phyloP scores from a whole-genome alignment of 2,329 filamentous ascomycete species.

The Aspergillus candidus region DNA sequence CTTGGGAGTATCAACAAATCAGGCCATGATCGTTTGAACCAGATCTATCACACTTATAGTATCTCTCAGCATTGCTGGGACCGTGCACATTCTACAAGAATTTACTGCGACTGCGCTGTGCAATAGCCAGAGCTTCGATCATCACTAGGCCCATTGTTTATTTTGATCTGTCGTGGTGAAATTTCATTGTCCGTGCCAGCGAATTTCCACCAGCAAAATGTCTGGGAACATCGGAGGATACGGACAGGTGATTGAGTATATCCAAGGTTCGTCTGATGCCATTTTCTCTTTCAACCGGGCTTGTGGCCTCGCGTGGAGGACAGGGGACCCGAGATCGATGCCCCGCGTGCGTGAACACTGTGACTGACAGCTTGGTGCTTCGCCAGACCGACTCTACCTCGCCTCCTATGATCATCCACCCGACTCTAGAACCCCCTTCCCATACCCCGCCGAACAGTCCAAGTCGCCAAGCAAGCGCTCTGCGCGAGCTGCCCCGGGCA shows the following conservation, averaged over 20 bases:
- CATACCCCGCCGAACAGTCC: conserved; percentile 59
- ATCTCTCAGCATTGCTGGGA: too few relatives aligned
- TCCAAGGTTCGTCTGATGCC: conserved; percentile 64
- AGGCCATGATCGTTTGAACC: conserved; percentile 27
- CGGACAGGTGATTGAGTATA: conserved; percentile 92
- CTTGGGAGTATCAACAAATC: conserved; percentile 10
- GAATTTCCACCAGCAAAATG: conserved; percentile 33
- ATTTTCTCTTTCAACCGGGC: background rate
- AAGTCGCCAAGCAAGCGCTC: conserved; percentile 72
- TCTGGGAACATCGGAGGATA: conserved; percentile 55
- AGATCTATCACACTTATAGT: conserved; percentile 7
- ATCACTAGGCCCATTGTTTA: background rate
- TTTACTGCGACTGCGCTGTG: too few relatives aligned
- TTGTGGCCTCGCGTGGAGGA: background rate
- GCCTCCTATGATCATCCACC: conserved; percentile 83
- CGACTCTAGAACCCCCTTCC: conserved; percentile 75
- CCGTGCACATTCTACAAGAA: too few relatives aligned
- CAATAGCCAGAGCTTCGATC: too few relatives aligned
- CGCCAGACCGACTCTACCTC: conserved; percentile 82
- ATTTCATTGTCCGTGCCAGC: conserved; percentile 10
- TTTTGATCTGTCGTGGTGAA: conserved; percentile 5
- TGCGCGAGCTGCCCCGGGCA: conserved; percentile 57
- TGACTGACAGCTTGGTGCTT: conserved; percentile 3
- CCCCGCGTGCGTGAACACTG: background rate
- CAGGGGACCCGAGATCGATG: too few relatives aligned